Percentiles rank a stretch among this genome's conserved stretches.
These are phyloP conservation scores for Clarireedia hainanense DNA, from an alignment of 2,329 filamentous ascomycete genomes.

Conservation along the genomic window DNA sequence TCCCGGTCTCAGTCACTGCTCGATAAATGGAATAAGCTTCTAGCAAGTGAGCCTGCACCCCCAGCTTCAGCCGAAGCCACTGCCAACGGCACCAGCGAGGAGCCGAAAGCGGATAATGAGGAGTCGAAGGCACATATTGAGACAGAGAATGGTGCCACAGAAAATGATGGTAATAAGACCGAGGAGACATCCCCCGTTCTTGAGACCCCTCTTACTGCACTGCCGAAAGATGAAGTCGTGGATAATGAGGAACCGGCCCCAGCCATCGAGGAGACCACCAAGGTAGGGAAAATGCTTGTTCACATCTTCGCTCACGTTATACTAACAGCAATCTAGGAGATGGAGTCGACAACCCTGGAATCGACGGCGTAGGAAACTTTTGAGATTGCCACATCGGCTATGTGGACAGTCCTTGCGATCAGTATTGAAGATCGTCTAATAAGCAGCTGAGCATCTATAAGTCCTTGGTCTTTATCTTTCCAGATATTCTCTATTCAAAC, in stretches of 20 bases:
- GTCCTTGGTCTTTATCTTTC: conserved; percentile 1
- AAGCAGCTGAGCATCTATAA: background rate
- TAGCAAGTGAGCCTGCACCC: conserved; percentile 51
- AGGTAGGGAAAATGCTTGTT: conserved; percentile 12
- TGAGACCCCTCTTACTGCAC: conserved; percentile 21
- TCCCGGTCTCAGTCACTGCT: conserved; percentile 70
- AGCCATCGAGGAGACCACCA: conserved; percentile 14
- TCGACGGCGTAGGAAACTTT: conserved; percentile 16
- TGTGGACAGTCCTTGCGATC: background rate
- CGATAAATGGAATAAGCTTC: conserved; percentile 80
- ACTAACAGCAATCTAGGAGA: conserved; percentile 11
- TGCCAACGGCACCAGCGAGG: conserved; percentile 28
- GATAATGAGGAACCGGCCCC: conserved; percentile 24
- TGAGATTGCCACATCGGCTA: background rate
- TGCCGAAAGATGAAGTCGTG: conserved; percentile 21
- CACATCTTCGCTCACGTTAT: background rate
- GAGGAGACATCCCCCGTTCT: conserved; percentile 34
- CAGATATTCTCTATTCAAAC: background rate
- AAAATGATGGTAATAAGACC: conserved; percentile 30
- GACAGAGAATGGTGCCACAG: conserved; percentile 26
- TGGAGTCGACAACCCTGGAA: conserved; percentile 18
- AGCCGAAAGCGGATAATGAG: conserved; percentile 33
- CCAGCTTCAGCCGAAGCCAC: conserved; percentile 27
- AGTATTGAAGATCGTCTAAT: conserved; percentile 5
- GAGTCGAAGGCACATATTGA: conserved; percentile 23